Conservation (phyloP, 1,139 yeast genomes). For the Debaryomyces nepalensis region DNA sequence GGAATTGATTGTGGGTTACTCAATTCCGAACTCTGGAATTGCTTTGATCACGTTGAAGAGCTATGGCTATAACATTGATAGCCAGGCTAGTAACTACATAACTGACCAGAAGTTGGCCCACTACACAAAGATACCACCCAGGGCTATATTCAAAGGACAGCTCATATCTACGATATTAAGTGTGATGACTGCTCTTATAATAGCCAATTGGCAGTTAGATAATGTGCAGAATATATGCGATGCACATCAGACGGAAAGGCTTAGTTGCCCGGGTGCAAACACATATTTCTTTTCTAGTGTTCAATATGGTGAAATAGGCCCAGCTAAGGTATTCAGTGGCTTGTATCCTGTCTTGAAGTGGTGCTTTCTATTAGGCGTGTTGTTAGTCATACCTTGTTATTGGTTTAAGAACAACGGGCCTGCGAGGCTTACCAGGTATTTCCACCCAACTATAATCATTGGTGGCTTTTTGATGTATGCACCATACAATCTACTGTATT, state of each 20-base stretch:
- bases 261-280: constrained; percentile 39
- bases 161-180: constrained; percentile 33
- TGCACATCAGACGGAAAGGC: constrained; percentile 30
- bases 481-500: constrained; percentile 61
- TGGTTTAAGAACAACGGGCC: constrained; percentile 38
- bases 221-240: constrained; percentile 33
- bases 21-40: constrained; percentile 44
- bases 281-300: constrained; percentile 39
- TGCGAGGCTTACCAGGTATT: constrained; percentile 32
- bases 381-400: constrained; percentile 33
- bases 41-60: constrained; percentile 44
- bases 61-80: constrained; percentile 42
- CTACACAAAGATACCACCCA: constrained; percentile 39
- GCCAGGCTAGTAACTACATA: constrained; percentile 42
- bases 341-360: constrained; percentile 39
- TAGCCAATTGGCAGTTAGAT: constrained; percentile 35
- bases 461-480: constrained; percentile 53
- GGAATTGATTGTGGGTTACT: constrained; percentile 44
- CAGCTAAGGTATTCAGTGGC: constrained; percentile 37
- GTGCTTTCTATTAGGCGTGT: constrained; percentile 38
- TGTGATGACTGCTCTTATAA: constrained; percentile 30
- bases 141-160: constrained; percentile 40
- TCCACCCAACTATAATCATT: constrained; percentile 54
- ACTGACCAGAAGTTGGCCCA: constrained; percentile 43
- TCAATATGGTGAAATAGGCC: constrained; percentile 45